Evolutionary conservation across 2,329 filamentous ascomycete genomes (phyloP), one percentile per base, ranked within the genome.

Genomic region (Clonostachys rosea): DNA sequence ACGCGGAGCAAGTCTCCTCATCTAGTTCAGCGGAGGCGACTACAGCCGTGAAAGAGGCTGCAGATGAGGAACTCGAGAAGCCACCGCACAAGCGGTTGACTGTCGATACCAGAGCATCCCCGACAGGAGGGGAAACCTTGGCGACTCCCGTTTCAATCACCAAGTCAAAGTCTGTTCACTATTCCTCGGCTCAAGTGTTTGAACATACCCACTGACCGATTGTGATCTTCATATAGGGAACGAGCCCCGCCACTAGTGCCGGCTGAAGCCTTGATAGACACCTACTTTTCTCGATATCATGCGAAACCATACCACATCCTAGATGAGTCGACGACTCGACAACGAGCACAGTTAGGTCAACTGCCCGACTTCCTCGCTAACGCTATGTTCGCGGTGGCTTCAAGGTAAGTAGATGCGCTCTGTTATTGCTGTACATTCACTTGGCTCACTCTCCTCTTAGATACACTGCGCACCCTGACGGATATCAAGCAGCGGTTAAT

Each of bases 231-330:
- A 39, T 34, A 7, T 47, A 79, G 75, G 52, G 74, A 75, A 45
- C 65, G 68, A 42, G 70, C 75, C 4, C 69, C 69, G 6, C 57
- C 70, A 39, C 61, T 63, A 2, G 68, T 81, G 14, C 75, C 80
- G 44, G 75, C 78, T 2, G 83, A 88, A 57, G 69, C 76, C 2
- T 70, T 91, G 30, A 70, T 95, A 33, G 86, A 95, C 57, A 86
- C 84, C 6, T 95, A 91, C 63, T 95, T 95, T 61, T 70, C 76
- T 18, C 80, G 87, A 44, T 81, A 91, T 37, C 89, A 95, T 61
- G 86, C 85, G 44, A 92, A 91, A 59, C 88, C 89, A 2, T 94
- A 87, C 54, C 83, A 88, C 58, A 84, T 95, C 45, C 72, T 95
- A 5, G 89, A 95, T 59, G 89, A 95, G 64, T 74, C 83, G 1